phyloP scores from a whole-genome alignment of 2,329 filamentous ascomycete species.

The Scedosporium apiospermum region DNA sequence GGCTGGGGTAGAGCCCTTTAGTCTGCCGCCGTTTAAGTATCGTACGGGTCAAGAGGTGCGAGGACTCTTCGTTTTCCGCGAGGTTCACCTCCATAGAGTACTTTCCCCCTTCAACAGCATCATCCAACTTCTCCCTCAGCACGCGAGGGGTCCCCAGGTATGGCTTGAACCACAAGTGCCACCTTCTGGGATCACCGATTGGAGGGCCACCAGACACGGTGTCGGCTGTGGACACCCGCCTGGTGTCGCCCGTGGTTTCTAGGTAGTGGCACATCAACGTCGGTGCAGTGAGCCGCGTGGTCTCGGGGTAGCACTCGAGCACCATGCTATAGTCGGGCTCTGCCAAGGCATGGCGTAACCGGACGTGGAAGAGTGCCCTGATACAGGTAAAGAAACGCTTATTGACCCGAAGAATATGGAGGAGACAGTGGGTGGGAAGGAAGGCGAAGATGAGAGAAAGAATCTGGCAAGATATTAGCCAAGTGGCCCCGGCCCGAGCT shows the following conservation, averaged over 20 bases:
- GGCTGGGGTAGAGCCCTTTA: constrained; percentile 52
- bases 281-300: constrained; percentile 57
- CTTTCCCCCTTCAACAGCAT: constrained; percentile 18
- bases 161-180: constrained; percentile 66
- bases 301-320: constrained; percentile 71
- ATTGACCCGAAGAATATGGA: constrained; percentile 46
- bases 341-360: constrained; percentile 47
- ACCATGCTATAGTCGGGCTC: constrained; percentile 57
- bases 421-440: constrained; percentile 35
- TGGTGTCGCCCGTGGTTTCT: constrained; percentile 33
- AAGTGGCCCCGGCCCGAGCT: background rate
- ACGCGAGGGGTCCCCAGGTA: constrained; percentile 25
- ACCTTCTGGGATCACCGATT: constrained; percentile 33
- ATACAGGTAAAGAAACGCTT: constrained; percentile 52
- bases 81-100: constrained; percentile 53
- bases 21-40: constrained; percentile 59
- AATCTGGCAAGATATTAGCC: background rate
- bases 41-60: constrained; percentile 60
- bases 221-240: background rate
- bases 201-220: constrained; percentile 8
- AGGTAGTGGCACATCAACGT: constrained; percentile 58
- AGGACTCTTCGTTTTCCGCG: constrained; percentile 62
- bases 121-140: constrained; percentile 5
- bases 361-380: constrained; percentile 50
- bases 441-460: constrained; percentile 15